A percentile compares a stretch with the other conserved stretches of the same genome.
These are phyloP conservation scores for Magnusiomyces paraingens DNA, from an alignment of 1,139 yeast genomes.

Conservation along the genomic window DNA sequence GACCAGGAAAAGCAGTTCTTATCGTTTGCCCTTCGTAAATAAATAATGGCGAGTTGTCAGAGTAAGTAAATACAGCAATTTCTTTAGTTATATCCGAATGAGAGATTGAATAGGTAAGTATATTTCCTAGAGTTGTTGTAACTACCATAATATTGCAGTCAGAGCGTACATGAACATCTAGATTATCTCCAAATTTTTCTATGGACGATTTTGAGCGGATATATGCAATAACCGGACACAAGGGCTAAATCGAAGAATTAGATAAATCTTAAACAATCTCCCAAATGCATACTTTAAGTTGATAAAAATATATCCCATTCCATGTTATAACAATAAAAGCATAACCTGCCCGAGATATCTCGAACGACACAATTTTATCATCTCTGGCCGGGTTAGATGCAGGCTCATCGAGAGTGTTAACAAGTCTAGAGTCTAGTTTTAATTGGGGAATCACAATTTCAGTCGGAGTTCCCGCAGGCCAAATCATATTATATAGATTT, in stretches of 20 bases:
- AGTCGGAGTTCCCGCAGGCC: slow-evolving; percentile 18
- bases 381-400: slow-evolving; percentile 13
- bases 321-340: slow-evolving; percentile 20
- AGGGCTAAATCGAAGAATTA: slow-evolving; percentile 17
- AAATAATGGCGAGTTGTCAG: slow-evolving; percentile 16
- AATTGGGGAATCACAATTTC: slow-evolving; percentile 14
- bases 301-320: slow-evolving; percentile 21
- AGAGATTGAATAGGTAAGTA: slow-evolving; percentile 26
- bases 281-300: slow-evolving; percentile 18
- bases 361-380: slow-evolving; percentile 18
- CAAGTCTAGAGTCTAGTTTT: slow-evolving; percentile 8
- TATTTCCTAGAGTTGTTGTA: slow-evolving; percentile 28
- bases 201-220: slow-evolving; percentile 27
- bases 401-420: slow-evolving; percentile 13
- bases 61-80: slow-evolving; percentile 14
- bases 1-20: slow-evolving; percentile 32
- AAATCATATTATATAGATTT: slow-evolving; percentile 11
- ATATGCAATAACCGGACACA: slow-evolving; percentile 33
- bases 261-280: neutral
- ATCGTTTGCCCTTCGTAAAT: slow-evolving; percentile 17
- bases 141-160: slow-evolving; percentile 32
- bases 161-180: slow-evolving; percentile 28
- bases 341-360: slow-evolving; percentile 20
- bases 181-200: slow-evolving; percentile 28
- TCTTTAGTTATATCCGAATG: slow-evolving; percentile 17